Evolutionary conservation across 129 eudicot genomes (phyloP), one percentile per base, ranked within the genome.

Genomic region (Heracleum sosnowskyi): DNA sequence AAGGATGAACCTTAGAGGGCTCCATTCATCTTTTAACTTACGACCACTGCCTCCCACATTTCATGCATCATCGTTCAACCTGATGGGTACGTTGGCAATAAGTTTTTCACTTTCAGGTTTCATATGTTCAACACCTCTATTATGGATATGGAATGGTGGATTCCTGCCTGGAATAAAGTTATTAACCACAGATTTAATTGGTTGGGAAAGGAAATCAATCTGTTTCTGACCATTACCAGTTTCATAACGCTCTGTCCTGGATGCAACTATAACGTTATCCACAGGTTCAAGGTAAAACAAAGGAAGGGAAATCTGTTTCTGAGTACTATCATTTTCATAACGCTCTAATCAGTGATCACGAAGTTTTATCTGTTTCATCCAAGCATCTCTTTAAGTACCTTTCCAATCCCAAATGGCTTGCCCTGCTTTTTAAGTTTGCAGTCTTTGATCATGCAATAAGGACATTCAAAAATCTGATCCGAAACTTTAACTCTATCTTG

Each of bases 391-490:
- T 86, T 60, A 91, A 51, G 85, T 83, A 91, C 86, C 46, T 84
- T 28, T 72, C 73, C 70, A 89, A 73, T 22, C 89, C 91, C 79
- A 86, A 31, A 80, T 91, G 97, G 44, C 57, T 86, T 34, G 86
- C 97, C 71, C 76, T 91, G 68, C 86, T 88, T 82, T 74, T 89
- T 35, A 79, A 82, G 15, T 69, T 60, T 13, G 78, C 79, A 72
- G 85, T 87, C 78, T 53, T 85, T 64, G 91, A 91, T 72, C 82
- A 83, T 49, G 69, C 93, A 89, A 45, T 85, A 89, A 35, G 97
- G 97, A 74, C 97, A 91, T 79, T 82, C 68, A 46, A 71, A 75
- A 34, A 69, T 18, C 22, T 49, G 84, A 24, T 77, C 79, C 12
- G 91, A 76, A 69, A 76, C 37, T 76, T 41, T 53, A 34, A 81